Conservation (phyloP, 1,139 yeast genomes). For the Wickerhamiella infanticola region DNA sequence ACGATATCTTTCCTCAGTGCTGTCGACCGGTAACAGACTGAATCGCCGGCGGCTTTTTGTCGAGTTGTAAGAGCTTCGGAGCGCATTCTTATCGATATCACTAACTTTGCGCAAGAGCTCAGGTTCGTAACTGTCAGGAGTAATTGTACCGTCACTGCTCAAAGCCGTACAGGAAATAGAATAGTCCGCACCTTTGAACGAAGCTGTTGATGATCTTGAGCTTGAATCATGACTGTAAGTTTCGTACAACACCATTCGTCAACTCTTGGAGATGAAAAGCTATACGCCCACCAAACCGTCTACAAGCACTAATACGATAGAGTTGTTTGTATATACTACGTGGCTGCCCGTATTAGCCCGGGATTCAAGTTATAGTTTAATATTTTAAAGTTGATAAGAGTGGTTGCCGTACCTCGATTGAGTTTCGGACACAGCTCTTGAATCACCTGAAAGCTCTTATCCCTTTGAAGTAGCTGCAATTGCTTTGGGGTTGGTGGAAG, state of each 20-base stretch:
- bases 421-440: not conserved
- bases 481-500: not conserved
- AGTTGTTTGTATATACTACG: not conserved
- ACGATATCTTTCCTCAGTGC: not conserved
- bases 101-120: no score
- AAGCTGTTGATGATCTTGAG: no score
- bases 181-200: no score
- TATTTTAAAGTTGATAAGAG: slow-evolving; percentile 7
- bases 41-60: slow-evolving; percentile 2
- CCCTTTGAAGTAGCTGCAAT: not conserved
- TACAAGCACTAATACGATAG: not conserved
- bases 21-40: slow-evolving; percentile 6
- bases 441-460: not conserved
- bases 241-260: no score
- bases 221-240: no score
- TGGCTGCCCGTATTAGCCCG: slow-evolving; percentile 4
- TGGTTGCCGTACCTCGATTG: slow-evolving; percentile 7
- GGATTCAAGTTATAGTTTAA: slow-evolving; percentile 9
- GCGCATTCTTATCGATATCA: no score
- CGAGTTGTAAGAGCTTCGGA: not conserved
- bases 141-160: no score
- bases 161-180: no score
- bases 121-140: no score
- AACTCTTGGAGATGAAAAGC: no score
- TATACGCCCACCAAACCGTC: no score